Evolutionary conservation across 306 rosid species (phyloP), one percentile per base, ranked within the genome.

Genomic region (Betula pendula): DNA sequence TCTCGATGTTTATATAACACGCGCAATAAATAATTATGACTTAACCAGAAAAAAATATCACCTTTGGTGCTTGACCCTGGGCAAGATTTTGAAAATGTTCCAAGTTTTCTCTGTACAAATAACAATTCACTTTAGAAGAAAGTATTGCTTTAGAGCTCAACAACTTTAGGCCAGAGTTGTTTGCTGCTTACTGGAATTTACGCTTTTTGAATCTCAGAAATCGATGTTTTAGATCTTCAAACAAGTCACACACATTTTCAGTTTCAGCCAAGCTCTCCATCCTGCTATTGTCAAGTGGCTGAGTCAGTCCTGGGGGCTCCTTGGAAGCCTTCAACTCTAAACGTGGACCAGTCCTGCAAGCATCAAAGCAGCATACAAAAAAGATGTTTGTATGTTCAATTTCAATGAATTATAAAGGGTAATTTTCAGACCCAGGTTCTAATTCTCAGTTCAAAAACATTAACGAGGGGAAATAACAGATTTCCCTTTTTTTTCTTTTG

Each of bases 11-110:
- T 52, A 35, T 16, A 74, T 20, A 40, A 22, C 13, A 27, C 12
- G 22, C 8, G 15, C 20, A 19, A 66, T 9, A 35, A 59, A 76
- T 53, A 76, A 67, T 55, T 29, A 16, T 14, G 43, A 62, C 22
- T 35, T 73, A 74, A 67, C 8, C 35, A 73, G 31, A 15, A 65
- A 29, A 48, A 44, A 70, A 56, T 68, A 69, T 65, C 76, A 92
- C 99, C 92, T 95, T 92, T 50, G 99, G 99, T 33, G 82, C 87
- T 91, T 95, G 99, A 83, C 56, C 86, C 73, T 84, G 74, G 9
- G 97, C 92, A 59, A 95, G 99, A 74, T 81, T 80, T 81, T 89
- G 87, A 80, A 84, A 95, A 80, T 86, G 91, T 52, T 91, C 94
- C 31, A 77, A 35, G 55, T 89, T 87, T 82, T 72, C 80, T 92